Evolutionary conservation across 352 stramenopile genomes (phyloP), one percentile per base, ranked within the genome.

Genomic region (Saprolegnia diclina): DNA sequence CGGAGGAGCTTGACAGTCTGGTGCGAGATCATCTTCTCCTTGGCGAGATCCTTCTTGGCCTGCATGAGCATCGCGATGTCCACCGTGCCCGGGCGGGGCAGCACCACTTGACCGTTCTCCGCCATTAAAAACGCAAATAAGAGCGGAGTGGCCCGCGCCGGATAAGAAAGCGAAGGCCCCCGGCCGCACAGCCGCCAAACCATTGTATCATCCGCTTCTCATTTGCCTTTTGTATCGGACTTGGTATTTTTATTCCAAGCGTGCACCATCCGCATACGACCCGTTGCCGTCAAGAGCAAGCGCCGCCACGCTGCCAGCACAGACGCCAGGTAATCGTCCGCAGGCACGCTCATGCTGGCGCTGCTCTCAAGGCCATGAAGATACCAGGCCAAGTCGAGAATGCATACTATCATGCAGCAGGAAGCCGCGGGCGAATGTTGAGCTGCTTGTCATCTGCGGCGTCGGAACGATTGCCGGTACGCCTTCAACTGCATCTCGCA

Each of bases 1-100:
- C 85, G 84, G 74, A 94, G 85, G 52, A 92, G 74, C 81, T 92
- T 94, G 69, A 94, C 65, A 6, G 71, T 88, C 76, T 92, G 85
- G 67, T 91, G 82, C 42, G 87, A 82, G 29, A 94, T 72, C 55
- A 89, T 79, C 73, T 76, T 55, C 45, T 83, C 81, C 79, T 92
- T 89, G 50, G 79, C 80, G 72, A 90, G 92, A 59, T 91, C 79
- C 64, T 79, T 73, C 77, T 94, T 86, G 66, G 87, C 87, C 53
- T 69, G 53, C 42, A 69, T 42, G 19, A 69, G 35, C 63, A 22
- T 40, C 42, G 63, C 63, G 42, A 69, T 35, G 50, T 69, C 50
- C 50, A 53, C 63, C 11, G 37, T 48, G 48, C 63, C 63, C 10
- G 54, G 19, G 63, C 37, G 24, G 13, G 63, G 63, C 24, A 69